These are phyloP conservation scores for Noccaea caerulescens DNA, from an alignment of 345 rosid species.

Conservation along the genomic window DNA sequence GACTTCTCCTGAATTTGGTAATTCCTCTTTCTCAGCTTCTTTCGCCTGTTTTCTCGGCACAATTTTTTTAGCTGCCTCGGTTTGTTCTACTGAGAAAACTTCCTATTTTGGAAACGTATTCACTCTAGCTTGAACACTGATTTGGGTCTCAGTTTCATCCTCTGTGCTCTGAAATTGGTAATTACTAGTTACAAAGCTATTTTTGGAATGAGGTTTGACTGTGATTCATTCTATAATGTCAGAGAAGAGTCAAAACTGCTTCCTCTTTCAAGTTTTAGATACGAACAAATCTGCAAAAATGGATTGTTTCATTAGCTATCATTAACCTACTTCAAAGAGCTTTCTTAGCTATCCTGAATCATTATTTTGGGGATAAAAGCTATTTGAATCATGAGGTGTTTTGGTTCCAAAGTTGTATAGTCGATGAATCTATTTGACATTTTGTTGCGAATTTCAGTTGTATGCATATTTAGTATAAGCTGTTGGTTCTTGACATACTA, in stretches of 20 bases:
- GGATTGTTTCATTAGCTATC: background rate
- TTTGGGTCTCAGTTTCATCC: constrained; percentile 11
- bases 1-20: background rate
- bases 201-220: constrained; percentile 30
- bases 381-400: constrained; percentile 3
- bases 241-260: constrained; percentile 27
- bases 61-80: background rate
- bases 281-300: background rate
- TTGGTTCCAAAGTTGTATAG: constrained; percentile 5
- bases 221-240: background rate
- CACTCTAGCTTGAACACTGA: background rate
- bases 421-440: constrained; percentile 10
- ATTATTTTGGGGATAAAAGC: background rate
- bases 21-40: background rate
- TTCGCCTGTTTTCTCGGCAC: background rate
- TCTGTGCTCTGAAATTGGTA: constrained; percentile 15
- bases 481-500: background rate
- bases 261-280: constrained; percentile 16
- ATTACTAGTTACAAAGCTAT: constrained; percentile 18
- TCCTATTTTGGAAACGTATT: constrained; percentile 11
- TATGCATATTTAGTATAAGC: constrained; percentile 4
- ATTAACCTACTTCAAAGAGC: background rate
- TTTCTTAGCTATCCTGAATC: background rate
- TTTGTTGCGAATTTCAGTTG: background rate
- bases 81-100: constrained; percentile 14